Percentiles rank a stretch among this genome's conserved stretches.
Conservation (phyloP, 495 filamentous ascomycete genomes). For the Durotheca rogersii region DNA sequence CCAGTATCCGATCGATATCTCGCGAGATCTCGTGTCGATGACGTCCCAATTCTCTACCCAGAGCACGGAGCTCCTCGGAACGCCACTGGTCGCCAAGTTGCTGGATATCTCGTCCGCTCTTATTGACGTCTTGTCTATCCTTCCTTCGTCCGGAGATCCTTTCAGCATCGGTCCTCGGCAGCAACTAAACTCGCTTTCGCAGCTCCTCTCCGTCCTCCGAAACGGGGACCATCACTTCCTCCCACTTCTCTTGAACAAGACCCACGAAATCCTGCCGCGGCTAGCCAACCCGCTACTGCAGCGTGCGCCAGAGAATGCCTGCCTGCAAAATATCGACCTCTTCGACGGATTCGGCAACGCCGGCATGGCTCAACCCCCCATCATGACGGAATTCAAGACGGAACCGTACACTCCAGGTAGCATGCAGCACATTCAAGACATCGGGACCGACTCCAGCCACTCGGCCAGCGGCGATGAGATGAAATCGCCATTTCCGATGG, state of each 20-base stretch:
- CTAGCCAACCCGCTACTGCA: slow-evolving; percentile 58
- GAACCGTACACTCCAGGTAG: slow-evolving; percentile 34
- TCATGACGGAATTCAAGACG: slow-evolving; percentile 36
- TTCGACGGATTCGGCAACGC: slow-evolving; percentile 58
- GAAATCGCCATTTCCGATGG: slow-evolving; percentile 45
- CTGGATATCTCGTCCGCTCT: slow-evolving; percentile 73
- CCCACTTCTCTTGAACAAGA: slow-evolving; percentile 67
- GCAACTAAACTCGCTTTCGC: slow-evolving; percentile 68
- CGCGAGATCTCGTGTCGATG: slow-evolving; percentile 66
- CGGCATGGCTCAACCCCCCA: slow-evolving; percentile 48
- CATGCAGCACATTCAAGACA: slow-evolving; percentile 44
- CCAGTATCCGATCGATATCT: slow-evolving; percentile 68
- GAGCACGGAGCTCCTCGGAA: slow-evolving; percentile 31
- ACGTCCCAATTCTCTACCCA: slow-evolving; percentile 58
- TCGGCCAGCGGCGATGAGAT: slow-evolving; percentile 44
- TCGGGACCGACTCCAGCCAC: slow-evolving; percentile 41
- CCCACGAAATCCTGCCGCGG: slow-evolving; percentile 63
- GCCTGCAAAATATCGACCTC: slow-evolving; percentile 52
- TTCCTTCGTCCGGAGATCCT: slow-evolving; percentile 57
- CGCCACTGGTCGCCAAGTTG: slow-evolving; percentile 66
- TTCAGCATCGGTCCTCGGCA: slow-evolving; percentile 69
- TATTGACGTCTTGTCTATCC: slow-evolving; percentile 68
- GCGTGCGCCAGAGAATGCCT: slow-evolving; percentile 50
- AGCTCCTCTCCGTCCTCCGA: slow-evolving; percentile 66
- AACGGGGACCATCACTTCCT: slow-evolving; percentile 69